phyloP scores from a whole-genome alignment of 768 basidiomycete genomes.

The Boletus rubropictus region DNA sequence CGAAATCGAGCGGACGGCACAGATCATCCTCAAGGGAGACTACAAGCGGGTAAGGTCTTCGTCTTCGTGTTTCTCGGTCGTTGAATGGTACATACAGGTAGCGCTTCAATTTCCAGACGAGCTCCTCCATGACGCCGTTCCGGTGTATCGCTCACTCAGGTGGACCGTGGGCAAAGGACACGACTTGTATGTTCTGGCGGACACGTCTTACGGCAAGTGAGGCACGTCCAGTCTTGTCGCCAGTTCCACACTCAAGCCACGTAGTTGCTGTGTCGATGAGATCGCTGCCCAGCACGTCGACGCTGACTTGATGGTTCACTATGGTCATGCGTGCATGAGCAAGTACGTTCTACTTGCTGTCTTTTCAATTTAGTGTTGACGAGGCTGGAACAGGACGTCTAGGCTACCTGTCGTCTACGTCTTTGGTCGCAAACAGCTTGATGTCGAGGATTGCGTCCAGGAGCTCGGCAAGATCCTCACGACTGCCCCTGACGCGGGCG shows the following conservation, averaged over 20 bases:
- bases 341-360: conserved; percentile 47
- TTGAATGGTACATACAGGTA: conserved; percentile 41
- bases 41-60: conserved; percentile 59
- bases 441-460: conserved; percentile 46
- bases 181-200: conserved; percentile 88
- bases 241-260: neutral
- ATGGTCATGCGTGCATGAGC: conserved; percentile 94
- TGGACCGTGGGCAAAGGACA: conserved; percentile 34
- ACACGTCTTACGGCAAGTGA: conserved; percentile 95
- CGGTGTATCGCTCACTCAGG: conserved; percentile 69
- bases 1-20: conserved; percentile 64
- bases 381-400: conserved; percentile 54
- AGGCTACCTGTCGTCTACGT: conserved; percentile 87
- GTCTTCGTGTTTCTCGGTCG: neutral
- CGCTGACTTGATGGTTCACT: conserved; percentile 88
- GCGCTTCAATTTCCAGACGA: conserved; percentile 97
- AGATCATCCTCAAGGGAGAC: conserved; percentile 52
- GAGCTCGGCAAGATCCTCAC: conserved; percentile 36
- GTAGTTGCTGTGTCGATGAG: conserved; percentile 90
- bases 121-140: conserved; percentile 79
- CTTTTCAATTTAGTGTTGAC: neutral
- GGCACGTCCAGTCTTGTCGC: conserved; percentile 1
- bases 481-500: neutral
- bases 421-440: conserved; percentile 70
- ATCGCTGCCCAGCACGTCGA: conserved; percentile 92